These are phyloP conservation scores for Arthrinium puccinioides DNA, from an alignment of 2,329 filamentous ascomycete species.

Conservation along the genomic window DNA sequence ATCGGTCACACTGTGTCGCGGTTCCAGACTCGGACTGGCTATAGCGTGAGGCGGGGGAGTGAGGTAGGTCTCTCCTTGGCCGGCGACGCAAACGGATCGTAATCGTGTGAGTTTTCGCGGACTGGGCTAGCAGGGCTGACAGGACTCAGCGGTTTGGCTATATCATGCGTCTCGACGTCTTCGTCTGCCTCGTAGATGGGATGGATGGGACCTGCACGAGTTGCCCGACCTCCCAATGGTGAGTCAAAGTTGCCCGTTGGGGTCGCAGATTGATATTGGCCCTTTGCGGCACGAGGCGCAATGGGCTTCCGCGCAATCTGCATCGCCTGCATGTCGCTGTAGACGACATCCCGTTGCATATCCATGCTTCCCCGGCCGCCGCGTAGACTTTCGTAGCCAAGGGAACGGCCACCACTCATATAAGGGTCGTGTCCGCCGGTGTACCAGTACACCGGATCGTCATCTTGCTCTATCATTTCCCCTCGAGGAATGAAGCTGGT, in stretches of 20 bases:
- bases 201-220: constrained; percentile 37
- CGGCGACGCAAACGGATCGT: constrained; percentile 46
- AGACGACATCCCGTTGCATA: constrained; percentile 17
- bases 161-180: constrained; percentile 27
- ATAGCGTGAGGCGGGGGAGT: constrained; percentile 24
- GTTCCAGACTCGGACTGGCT: constrained; percentile 34
- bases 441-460: constrained; percentile 29
- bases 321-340: constrained; percentile 12
- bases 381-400: constrained; percentile 45
- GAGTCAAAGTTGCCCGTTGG: constrained; percentile 19
- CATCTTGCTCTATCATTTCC: constrained; percentile 35
- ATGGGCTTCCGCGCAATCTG: constrained; percentile 19
- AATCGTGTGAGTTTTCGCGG: constrained; percentile 20
- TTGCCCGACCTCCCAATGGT: constrained; percentile 11
- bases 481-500: constrained; percentile 29
- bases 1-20: constrained; percentile 25
- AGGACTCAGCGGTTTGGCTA: constrained; percentile 18
- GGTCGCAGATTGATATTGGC: constrained; percentile 26
- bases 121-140: constrained; percentile 7
- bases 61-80: constrained; percentile 16
- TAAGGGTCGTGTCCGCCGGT: constrained; percentile 40
- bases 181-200: constrained; percentile 55
- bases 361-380: constrained; percentile 18
- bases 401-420: constrained; percentile 27
- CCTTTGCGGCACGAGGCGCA: constrained; percentile 22